phyloP scores from a whole-genome alignment of 352 stramenopile genomes.

The Phytophthora pinifolia region DNA sequence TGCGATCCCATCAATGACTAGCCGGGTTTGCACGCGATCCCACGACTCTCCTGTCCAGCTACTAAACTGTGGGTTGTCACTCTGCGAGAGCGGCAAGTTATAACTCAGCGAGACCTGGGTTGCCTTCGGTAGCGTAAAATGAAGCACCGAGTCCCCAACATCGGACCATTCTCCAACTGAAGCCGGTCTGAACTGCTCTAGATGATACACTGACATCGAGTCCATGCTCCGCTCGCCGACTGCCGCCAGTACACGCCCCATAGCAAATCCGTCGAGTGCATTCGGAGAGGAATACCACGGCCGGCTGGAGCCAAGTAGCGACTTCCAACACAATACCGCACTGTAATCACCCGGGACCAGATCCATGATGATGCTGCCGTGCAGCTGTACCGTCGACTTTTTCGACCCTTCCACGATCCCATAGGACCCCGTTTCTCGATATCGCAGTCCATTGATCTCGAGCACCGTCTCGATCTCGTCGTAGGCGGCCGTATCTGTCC shows the following conservation, averaged over 20 bases:
- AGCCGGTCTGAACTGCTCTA: slow-evolving; percentile 38
- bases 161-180: slow-evolving; percentile 62
- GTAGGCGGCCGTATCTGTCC: slow-evolving; percentile 43
- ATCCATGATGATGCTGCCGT: slow-evolving; percentile 65
- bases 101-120: slow-evolving; percentile 71
- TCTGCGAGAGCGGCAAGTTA: slow-evolving; percentile 68
- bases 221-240: slow-evolving; percentile 50
- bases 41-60: slow-evolving; percentile 47
- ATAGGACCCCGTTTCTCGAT: slow-evolving; percentile 73
- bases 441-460: slow-evolving; percentile 63
- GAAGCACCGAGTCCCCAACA: slow-evolving; percentile 74
- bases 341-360: slow-evolving; percentile 68
- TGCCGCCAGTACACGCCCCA: slow-evolving; percentile 57
- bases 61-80: slow-evolving; percentile 69
- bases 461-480: slow-evolving; percentile 69
- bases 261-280: slow-evolving; percentile 68
- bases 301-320: slow-evolving; percentile 44
- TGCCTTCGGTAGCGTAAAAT: slow-evolving; percentile 59
- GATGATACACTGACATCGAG: slow-evolving; percentile 57
- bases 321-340: slow-evolving; percentile 60
- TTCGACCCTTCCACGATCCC: slow-evolving; percentile 48
- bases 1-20: slow-evolving; percentile 67
- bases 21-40: slow-evolving; percentile 56
- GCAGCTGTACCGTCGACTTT: slow-evolving; percentile 57
- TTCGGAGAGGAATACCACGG: slow-evolving; percentile 62